Evolutionary conservation across 768 basidiomycete species (phyloP), one percentile per base, ranked within the genome.

Genomic region (Mycena galopus): DNA sequence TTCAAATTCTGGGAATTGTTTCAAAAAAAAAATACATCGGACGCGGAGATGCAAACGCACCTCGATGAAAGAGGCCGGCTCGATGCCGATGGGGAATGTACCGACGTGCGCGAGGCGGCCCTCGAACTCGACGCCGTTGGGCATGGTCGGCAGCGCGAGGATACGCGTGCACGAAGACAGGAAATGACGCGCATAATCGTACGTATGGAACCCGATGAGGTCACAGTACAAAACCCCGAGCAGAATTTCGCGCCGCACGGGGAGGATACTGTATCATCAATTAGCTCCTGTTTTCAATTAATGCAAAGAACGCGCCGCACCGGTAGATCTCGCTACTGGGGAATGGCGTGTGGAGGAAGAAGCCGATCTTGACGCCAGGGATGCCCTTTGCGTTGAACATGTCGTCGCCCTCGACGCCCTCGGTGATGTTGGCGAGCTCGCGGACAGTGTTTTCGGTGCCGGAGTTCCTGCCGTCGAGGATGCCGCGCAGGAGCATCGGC

Each of bases 131-230:
- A 99, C 95, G 53, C 97, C 96, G 80, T 99, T 99, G 4, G 98
- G 98, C 94, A 98, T 96, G 2, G 98, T 99, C 17, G 96, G 92
- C 35, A 99, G 88, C 37, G 93, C 94, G 44, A 99, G 91, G 75
- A 99, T 97, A 55, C 98, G 94, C 2, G 98, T 98, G 82, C 97
- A 98, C 51, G 96, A 97, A 10, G 97, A 99, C 59, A 99, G 88
- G 91, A 99, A 99, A 82, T 99, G 98, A 50, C 98, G 96, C 2
- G 98, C 98, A 79, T 99, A 99, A 83, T 99, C 98, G 83, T 97
- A 99, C 11, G 98, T 99, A 86, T 99, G 98, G 90, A 99, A 99
- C 17, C 98, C 98, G 78, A 99, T 96, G 73, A 99, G 88, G 80
- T 99, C 97, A 78, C 95, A 98, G 81, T 97, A 96, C 17, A 99